Evolutionary conservation across 2,329 filamentous ascomycete species (phyloP), one percentile per base, ranked within the genome.

Genomic region (Clarireedia sp.): DNA sequence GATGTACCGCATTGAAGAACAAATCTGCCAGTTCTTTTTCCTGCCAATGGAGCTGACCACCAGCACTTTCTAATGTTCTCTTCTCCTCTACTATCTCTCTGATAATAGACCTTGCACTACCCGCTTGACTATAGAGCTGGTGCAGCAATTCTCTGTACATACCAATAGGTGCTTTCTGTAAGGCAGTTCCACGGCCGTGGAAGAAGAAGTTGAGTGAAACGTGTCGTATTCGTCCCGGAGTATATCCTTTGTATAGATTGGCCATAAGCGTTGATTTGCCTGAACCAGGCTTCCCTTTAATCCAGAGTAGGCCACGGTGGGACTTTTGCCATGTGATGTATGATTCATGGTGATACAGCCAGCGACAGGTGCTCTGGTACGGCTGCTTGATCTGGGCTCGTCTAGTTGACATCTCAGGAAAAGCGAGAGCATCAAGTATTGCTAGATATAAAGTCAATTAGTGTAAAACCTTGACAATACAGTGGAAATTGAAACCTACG

Each of bases 261-360:
- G 62, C 63, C 48, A 75, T 61, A 33, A 74, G 55, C 1, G 71
- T 74, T 5, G 71, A 73, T 52, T 75, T 74, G 2, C 72, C 71
- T 0, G 68, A 67, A 5, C 72, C 71, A 3, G 72, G 71, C 24
- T 74, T 71, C 2, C 72, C 72, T 48, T 70, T 71, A 37, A 74
- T 68, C 70, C 69, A 73, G 3, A 73, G 67, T 0, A 72, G 5
- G 3, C 59, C 64, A n/a, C 19, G 45, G 7, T 62, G 14, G 0
- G 26, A 1, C 0, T 5, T 3, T 3, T 53, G 26, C 69, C 69
- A 72, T 8, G 5, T 50, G 5, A 10, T 56, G 36, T 63, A 71
- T 0, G 41, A 52, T 2, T 54, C 6, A 36, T 72, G 61, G 45
- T 51, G 4, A 40, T 61, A 54, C 2, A 73, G 57, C 71, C 70